phyloP scores from a whole-genome alignment of 2,329 filamentous ascomycete species.

The Colletotrichum simmondsii region DNA sequence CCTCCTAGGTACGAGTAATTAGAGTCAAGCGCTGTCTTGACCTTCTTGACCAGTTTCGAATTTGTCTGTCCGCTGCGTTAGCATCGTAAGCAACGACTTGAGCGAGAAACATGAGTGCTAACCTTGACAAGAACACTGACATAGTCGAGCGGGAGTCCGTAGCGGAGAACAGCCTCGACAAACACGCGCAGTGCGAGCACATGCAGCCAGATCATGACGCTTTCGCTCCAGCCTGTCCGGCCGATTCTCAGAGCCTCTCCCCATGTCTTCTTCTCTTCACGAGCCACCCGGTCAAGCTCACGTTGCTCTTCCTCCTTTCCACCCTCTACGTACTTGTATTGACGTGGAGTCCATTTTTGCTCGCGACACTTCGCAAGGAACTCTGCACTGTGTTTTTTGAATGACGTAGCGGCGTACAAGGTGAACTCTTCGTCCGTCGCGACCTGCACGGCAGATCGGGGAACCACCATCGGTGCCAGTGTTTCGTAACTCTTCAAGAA shows the following conservation, averaged over 20 bases:
- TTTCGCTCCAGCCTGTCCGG: slow-evolving; percentile 94
- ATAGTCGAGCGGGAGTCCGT: slow-evolving; percentile 91
- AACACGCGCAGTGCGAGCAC: slow-evolving; percentile 92
- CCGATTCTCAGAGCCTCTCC: slow-evolving; percentile 89
- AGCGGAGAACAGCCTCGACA: slow-evolving; percentile 97
- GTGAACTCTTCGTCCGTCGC: slow-evolving; percentile 90
- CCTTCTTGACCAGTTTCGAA: slow-evolving; percentile 83
- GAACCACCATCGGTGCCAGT: slow-evolving; percentile 90
- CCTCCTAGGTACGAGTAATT: slow-evolving; percentile 93
- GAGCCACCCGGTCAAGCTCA: slow-evolving; percentile 83
- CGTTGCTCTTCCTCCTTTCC: slow-evolving; percentile 89
- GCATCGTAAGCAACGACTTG: neutral
- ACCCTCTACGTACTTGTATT: slow-evolving; percentile 93
- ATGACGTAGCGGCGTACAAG: slow-evolving; percentile 88
- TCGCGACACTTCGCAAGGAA: slow-evolving; percentile 94
- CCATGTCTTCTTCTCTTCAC: slow-evolving; percentile 92
- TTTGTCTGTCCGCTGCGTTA: slow-evolving; percentile 71
- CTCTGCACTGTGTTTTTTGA: slow-evolving; percentile 89
- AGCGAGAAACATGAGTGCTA: slow-evolving; percentile 45
- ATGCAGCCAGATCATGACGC: slow-evolving; percentile 96
- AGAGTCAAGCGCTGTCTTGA: slow-evolving; percentile 81
- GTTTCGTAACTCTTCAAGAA: slow-evolving; percentile 93
- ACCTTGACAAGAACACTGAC: slow-evolving; percentile 88
- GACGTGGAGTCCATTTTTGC: slow-evolving; percentile 92
- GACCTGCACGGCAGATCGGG: slow-evolving; percentile 83